Base-by-base conservation (phyloP, 2,329 filamentous ascomycete genomes). In the Knoxdaviesia capensis region DNA sequence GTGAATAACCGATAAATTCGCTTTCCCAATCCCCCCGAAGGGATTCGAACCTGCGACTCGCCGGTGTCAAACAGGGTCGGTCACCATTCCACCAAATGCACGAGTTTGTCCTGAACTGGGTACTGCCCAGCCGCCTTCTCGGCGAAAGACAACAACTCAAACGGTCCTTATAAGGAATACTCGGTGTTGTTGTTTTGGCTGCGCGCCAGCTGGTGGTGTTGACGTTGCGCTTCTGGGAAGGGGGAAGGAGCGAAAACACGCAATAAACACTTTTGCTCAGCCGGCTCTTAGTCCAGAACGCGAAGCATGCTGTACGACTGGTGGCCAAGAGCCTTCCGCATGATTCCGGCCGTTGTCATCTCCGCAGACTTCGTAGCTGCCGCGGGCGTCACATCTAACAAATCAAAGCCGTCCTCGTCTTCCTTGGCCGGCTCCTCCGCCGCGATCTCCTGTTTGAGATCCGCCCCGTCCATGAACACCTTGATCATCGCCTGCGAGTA, bases 401-500 rank as follows among this genome's bases (percentile, higher is more conserved):
- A 42, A 7, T 46, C 41, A 6, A 48, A 41, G 11, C 42, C 44
- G 4, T 40, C 44, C 6, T 49, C 48, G 3, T 48, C 49, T 5
- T 54, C 56, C 8, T 51, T 54, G 36, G 52, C 52, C 47, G 44
- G 56, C 36, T 58, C 59, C 1, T 57, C 56, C 8, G 52, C 55
- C 3, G 58, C 55, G 11, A 61, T 58, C 11, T 51, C 52, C 1
- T 64, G 60, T 6, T 60, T 59, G 43, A 72, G 68, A 0, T 55
- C 54, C 0, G 64, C 67, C 11, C 56, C 59, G 2, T 71, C 68
- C 38, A 75, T 48, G 46, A 75, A 74, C 6, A 68, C 62, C 57
- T 71, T 73, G 47, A 76, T 52, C 64, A 72, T 62, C 1, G 58
- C 69, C 56, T 72, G 71, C 2, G 65, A 69, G 53, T 74, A 73